Conservation (phyloP, 202 grass and related monocot genomes). For the Zoysia matrella region DNA sequence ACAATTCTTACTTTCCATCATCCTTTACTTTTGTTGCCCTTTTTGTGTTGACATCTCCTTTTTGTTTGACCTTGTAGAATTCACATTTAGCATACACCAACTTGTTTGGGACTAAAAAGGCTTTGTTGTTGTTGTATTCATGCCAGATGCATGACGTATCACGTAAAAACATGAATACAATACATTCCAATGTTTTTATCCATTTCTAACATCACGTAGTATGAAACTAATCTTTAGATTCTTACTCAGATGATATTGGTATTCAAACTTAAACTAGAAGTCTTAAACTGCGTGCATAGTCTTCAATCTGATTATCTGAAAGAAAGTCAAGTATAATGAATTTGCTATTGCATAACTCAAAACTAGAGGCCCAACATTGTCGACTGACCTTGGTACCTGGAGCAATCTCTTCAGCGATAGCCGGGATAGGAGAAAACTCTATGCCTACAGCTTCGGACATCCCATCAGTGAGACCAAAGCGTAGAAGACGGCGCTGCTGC, state of each 20-base stretch:
- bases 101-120: too few species aligned
- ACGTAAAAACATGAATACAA: not conserved
- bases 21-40: too few species aligned
- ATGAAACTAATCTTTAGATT: constrained; percentile 1
- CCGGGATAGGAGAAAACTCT: constrained; percentile 71
- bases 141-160: not conserved
- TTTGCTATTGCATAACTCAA: not conserved
- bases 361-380: constrained; percentile 18
- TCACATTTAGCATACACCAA: too few species aligned
- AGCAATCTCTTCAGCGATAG: constrained; percentile 72
- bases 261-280: constrained; percentile 7
- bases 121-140: not conserved
- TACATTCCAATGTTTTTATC: not conserved
- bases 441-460: constrained; percentile 68
- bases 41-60: too few species aligned
- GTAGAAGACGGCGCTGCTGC: constrained; percentile 59
- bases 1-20: not conserved
- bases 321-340: not conserved
- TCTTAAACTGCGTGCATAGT: not conserved
- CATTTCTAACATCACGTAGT: constrained; percentile 10
- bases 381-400: constrained; percentile 83
- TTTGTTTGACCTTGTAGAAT: too few species aligned
- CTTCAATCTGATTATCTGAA: constrained; percentile 28
- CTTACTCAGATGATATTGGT: not conserved
- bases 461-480: constrained; percentile 80